A percentile compares a stretch with the other conserved stretches of the same genome.
Conservation (phyloP, 768 basidiomycete genomes). For the Suillus fuscotomentosus region DNA sequence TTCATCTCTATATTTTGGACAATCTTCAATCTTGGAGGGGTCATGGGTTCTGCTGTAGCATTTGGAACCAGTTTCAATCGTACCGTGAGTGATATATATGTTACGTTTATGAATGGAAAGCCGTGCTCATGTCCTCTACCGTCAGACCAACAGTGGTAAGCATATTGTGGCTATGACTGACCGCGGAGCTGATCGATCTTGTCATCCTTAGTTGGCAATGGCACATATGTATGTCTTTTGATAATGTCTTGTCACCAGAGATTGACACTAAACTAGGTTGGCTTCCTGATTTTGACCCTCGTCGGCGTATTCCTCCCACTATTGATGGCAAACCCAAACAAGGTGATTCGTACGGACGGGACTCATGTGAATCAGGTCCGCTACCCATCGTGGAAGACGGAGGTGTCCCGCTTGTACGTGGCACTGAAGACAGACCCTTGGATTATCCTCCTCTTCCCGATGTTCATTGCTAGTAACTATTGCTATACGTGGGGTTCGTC, state of each 20-base stretch:
- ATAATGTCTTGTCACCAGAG: neutral
- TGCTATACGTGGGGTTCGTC: constrained; percentile 74
- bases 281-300: constrained; percentile 64
- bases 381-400: constrained; percentile 72
- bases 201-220: constrained; percentile 48
- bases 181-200: constrained; percentile 22
- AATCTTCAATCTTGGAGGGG: constrained; percentile 74
- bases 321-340: constrained; percentile 63
- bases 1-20: constrained; percentile 76
- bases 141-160: constrained; percentile 26
- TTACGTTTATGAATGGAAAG: neutral
- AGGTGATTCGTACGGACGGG: constrained; percentile 70
- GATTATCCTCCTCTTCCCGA: constrained; percentile 72
- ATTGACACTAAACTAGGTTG: constrained; percentile 44
- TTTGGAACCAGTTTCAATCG: constrained; percentile 56
- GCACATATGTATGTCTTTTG: constrained; percentile 57
- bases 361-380: constrained; percentile 52
- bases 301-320: constrained; percentile 63
- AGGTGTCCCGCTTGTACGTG: constrained; percentile 61
- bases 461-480: constrained; percentile 78
- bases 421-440: constrained; percentile 63
- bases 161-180: neutral
- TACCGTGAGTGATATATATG: neutral
- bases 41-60: constrained; percentile 72
- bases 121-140: neutral